phyloP scores from a whole-genome alignment of 805 yeast genomes.

The Ogataea parapolymorpha region DNA sequence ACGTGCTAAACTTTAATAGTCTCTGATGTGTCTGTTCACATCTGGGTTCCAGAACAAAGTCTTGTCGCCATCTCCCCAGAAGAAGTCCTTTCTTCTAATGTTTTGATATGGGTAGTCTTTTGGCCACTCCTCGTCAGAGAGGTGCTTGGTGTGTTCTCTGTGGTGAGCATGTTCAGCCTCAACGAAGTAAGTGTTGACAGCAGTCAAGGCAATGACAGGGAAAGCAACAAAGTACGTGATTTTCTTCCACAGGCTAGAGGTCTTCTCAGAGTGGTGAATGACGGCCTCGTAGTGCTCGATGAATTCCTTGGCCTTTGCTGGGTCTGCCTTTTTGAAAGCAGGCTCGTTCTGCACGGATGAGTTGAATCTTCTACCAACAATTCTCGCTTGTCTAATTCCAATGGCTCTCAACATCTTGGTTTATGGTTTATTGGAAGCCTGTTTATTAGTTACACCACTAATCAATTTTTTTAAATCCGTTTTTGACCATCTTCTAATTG shows the following conservation, averaged over 20 bases:
- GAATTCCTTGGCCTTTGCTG: constrained; percentile 71
- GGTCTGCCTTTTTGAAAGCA: constrained; percentile 48
- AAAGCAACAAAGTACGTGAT: constrained; percentile 74
- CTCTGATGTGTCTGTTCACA: constrained; percentile 76
- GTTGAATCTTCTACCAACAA: constrained; percentile 34
- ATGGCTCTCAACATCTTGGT: constrained; percentile 43
- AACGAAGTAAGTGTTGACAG: constrained; percentile 74
- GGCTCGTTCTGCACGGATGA: constrained; percentile 33
- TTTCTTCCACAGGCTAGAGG: constrained; percentile 82
- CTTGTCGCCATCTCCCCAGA: constrained; percentile 99
- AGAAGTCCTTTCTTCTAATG: constrained; percentile 80
- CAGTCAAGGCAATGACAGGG: constrained; percentile 75
- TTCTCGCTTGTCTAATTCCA: constrained; percentile 30
- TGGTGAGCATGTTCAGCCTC: constrained; percentile 91
- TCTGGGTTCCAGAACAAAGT: constrained; percentile 95
- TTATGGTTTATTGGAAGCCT: constrained; percentile 1
- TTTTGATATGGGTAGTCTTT: constrained; percentile 87
- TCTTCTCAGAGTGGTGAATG: constrained; percentile 73
- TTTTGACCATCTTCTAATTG: constrained; percentile 8
- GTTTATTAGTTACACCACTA: constrained; percentile 10
- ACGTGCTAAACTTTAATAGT: constrained; percentile 3
- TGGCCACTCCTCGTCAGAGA: constrained; percentile 92
- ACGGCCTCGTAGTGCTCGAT: constrained; percentile 58
- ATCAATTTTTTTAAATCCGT: constrained; percentile 4
- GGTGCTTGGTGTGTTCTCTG: constrained; percentile 68